These are phyloP conservation scores for Leishmania lainsoni DNA, from an alignment of 208 protist species.

Conservation along the genomic window DNA sequence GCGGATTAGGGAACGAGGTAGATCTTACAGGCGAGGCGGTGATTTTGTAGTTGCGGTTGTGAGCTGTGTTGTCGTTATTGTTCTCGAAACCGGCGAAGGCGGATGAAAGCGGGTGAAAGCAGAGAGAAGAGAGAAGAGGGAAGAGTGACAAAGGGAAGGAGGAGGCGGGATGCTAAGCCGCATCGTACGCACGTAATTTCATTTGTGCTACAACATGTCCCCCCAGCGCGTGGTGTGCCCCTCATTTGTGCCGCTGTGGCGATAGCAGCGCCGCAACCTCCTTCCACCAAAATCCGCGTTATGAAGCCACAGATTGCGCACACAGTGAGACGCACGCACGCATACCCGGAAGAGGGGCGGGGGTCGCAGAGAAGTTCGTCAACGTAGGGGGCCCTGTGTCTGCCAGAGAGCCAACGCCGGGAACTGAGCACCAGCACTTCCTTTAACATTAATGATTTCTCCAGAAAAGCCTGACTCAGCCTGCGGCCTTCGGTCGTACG, in stretches of 20 bases:
- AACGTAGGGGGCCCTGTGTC: background rate
- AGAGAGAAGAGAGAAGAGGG: background rate
- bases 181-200: background rate
- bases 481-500: background rate
- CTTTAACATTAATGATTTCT: too few relatives aligned
- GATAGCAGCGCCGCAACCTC: background rate
- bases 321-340: background rate
- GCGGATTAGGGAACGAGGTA: background rate
- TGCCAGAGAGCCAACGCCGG: background rate
- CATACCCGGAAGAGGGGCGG: background rate
- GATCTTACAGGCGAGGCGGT: background rate
- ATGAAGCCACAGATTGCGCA: background rate
- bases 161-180: background rate
- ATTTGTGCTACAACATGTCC: too few relatives aligned
- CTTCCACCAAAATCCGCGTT: background rate
- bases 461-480: background rate
- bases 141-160: slow-evolving; percentile 4
- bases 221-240: background rate
- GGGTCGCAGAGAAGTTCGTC: background rate
- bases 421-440: background rate
- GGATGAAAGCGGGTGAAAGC: background rate
- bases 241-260: background rate
- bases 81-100: background rate
- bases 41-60: background rate
- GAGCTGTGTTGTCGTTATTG: background rate